Evolutionary conservation across 2,329 filamentous ascomycete genomes (phyloP).

Genomic region (Botrytis fabae): DNA sequence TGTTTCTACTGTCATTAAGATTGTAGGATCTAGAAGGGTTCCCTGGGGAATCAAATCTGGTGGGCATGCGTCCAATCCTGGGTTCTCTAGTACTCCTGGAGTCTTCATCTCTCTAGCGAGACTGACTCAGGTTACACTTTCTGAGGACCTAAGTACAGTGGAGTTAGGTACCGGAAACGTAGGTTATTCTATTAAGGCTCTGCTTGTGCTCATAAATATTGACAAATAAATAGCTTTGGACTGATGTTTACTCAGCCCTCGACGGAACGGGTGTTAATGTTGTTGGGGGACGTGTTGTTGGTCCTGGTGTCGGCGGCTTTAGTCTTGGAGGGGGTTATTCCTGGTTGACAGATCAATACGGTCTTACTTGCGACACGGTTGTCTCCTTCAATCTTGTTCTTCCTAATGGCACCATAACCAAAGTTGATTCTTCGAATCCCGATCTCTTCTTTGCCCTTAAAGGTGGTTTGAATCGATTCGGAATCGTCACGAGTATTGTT

Average conservation of each 20-base stretch:
- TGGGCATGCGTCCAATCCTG: conserved; percentile 41
- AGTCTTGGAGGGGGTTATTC: conserved; percentile 43
- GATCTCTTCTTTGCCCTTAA: conserved; percentile 42
- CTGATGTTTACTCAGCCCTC: conserved; percentile 27
- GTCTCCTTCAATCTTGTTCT: conserved; percentile 33
- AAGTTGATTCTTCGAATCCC: conserved; percentile 37
- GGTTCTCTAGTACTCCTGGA: conserved; percentile 34
- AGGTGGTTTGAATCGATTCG: conserved; percentile 33
- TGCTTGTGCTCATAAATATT: not conserved
- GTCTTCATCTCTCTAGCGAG: conserved; percentile 28
- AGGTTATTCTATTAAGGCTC: conserved; percentile 11
- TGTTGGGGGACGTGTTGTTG: conserved; percentile 33
- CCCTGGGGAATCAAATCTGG: conserved; percentile 43
- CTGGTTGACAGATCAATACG: conserved; percentile 35
- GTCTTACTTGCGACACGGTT: conserved; percentile 43
- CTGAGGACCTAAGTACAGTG: conserved; percentile 25
- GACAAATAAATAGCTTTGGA: conserved; percentile 26
- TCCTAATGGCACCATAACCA: conserved; percentile 38
- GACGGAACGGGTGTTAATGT: conserved; percentile 27
- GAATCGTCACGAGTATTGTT: conserved; percentile 39
- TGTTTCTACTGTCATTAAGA: conserved; percentile 34
- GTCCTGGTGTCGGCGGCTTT: conserved; percentile 40
- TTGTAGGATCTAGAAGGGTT: conserved; percentile 39
- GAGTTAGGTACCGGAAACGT: conserved; percentile 31
- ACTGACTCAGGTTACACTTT: conserved; percentile 24